Conservation (phyloP, 192 early-diverging fungal species). For the Coemansia sp. region DNA sequence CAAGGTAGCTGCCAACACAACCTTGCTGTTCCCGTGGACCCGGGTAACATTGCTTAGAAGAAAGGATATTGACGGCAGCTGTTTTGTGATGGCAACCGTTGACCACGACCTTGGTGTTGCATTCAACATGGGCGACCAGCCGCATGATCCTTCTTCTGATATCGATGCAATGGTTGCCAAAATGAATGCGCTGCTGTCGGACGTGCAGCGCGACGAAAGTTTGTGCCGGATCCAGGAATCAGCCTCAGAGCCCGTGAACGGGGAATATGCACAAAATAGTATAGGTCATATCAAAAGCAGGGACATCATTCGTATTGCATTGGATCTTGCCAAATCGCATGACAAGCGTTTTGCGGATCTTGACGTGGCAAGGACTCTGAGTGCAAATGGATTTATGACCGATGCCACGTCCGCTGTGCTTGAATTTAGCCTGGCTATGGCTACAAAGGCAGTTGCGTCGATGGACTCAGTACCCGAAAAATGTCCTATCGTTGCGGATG, state of each 20-base stretch:
- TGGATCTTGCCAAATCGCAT: neutral
- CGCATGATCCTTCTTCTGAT: neutral
- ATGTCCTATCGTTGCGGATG: neutral
- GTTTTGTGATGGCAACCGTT: conserved; percentile 37
- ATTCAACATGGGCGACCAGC: conserved; percentile 7
- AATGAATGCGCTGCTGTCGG: conserved; percentile 2
- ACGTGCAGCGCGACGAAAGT: neutral
- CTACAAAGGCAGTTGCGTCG: conserved; percentile 9
- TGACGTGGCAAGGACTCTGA: conserved; percentile 1
- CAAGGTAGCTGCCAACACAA: conserved; percentile 1
- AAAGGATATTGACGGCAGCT: conserved; percentile 32
- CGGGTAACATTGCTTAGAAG: conserved; percentile 26
- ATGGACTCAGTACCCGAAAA: neutral
- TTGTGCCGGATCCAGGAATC: neutral
- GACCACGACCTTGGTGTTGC: conserved; percentile 49
- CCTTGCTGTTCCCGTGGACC: conserved; percentile 39
- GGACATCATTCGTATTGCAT: neutral
- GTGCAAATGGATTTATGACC: neutral
- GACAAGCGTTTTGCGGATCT: conserved; percentile 1
- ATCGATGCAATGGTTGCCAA: neutral
- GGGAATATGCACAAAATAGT: neutral
- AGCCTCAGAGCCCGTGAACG: neutral
- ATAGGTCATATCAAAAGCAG: neutral
- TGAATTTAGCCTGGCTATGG: conserved; percentile 15
- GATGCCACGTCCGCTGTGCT: neutral